Percentiles rank a stretch among this genome's conserved stretches.
Conservation (phyloP, 495 filamentous ascomycete genomes). For the Collariella sp. region DNA sequence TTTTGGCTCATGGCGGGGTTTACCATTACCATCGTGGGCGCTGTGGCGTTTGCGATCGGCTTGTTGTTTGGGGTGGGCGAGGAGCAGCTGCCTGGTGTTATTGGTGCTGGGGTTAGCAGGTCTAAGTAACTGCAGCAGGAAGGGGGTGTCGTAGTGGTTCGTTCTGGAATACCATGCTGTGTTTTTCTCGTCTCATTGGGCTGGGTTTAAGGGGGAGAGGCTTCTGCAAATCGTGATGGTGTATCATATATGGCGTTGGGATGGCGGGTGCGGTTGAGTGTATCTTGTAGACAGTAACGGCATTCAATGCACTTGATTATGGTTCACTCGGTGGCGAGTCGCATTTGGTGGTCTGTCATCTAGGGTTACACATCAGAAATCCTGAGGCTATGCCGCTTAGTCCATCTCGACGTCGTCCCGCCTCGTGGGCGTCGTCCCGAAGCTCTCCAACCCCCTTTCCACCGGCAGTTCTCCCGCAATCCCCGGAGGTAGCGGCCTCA, state of each 20-base stretch:
- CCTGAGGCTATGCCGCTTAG: not conserved
- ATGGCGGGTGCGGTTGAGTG: not conserved
- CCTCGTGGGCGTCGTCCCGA: constrained; percentile 51
- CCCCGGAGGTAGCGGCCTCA: constrained; percentile 23
- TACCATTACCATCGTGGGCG: constrained; percentile 51
- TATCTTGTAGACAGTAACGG: not conserved
- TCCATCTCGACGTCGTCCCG: constrained; percentile 22
- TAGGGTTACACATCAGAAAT: not conserved
- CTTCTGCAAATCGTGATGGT: not conserved
- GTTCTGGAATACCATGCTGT: not conserved
- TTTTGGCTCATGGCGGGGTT: constrained; percentile 80
- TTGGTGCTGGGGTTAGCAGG: constrained; percentile 72
- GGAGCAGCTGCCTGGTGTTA: constrained; percentile 72
- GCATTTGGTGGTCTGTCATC: not conserved
- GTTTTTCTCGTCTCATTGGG: not conserved
- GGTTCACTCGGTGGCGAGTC: too few relatives aligned
- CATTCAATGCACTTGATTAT: not conserved
- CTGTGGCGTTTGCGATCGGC: constrained; percentile 58
- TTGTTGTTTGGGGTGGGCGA: constrained; percentile 71
- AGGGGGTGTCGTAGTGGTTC: not conserved
- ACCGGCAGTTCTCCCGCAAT: constrained; percentile 26
- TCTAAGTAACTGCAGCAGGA: not conserved
- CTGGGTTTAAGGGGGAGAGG: not conserved
- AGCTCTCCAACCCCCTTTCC: constrained; percentile 52
- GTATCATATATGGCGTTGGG: constrained; percentile 7